Evolutionary conservation across 306 rosid species (phyloP), one percentile per base, ranked within the genome.

Genomic region (Hippophae tibetana): DNA sequence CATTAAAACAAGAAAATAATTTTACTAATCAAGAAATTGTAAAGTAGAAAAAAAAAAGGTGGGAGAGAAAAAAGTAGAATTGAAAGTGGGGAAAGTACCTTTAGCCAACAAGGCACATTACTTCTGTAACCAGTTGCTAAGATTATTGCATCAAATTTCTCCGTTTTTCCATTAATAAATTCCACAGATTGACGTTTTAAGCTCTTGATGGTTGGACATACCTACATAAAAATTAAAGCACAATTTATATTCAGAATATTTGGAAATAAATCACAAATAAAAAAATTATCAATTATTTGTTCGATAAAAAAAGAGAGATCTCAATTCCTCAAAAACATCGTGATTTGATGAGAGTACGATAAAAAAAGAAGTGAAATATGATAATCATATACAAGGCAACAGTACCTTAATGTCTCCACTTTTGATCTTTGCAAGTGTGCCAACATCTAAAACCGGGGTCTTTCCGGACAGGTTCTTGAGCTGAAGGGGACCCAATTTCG

Each of bases 121-220:
- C 99, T 93, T 89, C 80, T 93, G 78, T 93, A 93, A 53, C 99
- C 99, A 9, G 99, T 93, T 62, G 99, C 99, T 45, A 93, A 74
- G 48, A 93, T 78, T 69, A 93, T 81, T 70, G 85, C 93, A 79
- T 89, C 97, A 65, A 82, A 93, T 57, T 69, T 77, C 65, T 89
- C 89, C 13, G 65, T 53, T 64, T 49, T 72, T 67, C 89, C 99
- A 72, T 93, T 77, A 5, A 77, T 67, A 59, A 93, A 93, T 55
- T 93, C 99, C 61, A 81, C 87, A 0, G 84, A 40, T 0, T 79
- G 84, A 43, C 69, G 85, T 71, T 84, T 89, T 61, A 93, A 75
- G 76, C 89, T 78, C 75, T 82, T 86, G 69, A 93, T 84, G 65
- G 74, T 77, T 38, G 95, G 90, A 63, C 80, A 70, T 40, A 93